Percentiles rank a stretch among this genome's conserved stretches.
Conservation (phyloP, 345 rosid genomes). For the Dimocarpus longan region DNA sequence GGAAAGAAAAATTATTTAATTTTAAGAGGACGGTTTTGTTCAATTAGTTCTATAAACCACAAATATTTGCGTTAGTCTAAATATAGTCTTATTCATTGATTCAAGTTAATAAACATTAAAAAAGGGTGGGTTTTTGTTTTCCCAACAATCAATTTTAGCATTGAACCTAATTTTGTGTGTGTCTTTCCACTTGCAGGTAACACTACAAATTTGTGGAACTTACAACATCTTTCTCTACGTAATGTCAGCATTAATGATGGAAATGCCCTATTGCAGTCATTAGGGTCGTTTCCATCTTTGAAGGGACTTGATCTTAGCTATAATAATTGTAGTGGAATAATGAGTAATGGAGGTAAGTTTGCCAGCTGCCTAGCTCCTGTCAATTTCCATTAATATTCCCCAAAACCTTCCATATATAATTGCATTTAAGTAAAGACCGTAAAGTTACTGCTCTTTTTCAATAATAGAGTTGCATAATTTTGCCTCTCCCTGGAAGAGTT, state of each 20-base stretch:
- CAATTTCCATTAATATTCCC: background rate
- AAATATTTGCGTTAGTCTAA: no score
- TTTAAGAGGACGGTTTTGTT: no score
- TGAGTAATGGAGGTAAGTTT: background rate
- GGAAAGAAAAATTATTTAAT: no score
- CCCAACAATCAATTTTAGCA: background rate
- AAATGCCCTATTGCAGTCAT: background rate
- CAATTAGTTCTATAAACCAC: no score
- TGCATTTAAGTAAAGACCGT: no score
- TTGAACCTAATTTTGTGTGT: no score
- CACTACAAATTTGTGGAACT: background rate
- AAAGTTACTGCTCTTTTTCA: background rate
- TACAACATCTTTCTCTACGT: rapidly evolving
- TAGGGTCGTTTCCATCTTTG: background rate
- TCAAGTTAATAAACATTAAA: no score
- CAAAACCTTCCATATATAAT: no score
- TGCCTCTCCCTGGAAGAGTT: background rate
- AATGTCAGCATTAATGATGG: background rate
- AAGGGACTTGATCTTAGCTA: background rate
- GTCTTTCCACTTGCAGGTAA: background rate
- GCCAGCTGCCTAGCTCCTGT: background rate
- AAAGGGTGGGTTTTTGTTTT: background rate
- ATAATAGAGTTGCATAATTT: background rate
- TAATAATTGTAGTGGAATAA: background rate
- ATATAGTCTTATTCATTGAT: no score